Conservation (phyloP, 495 filamentous ascomycete genomes). For the Xylaria telfairii region DNA sequence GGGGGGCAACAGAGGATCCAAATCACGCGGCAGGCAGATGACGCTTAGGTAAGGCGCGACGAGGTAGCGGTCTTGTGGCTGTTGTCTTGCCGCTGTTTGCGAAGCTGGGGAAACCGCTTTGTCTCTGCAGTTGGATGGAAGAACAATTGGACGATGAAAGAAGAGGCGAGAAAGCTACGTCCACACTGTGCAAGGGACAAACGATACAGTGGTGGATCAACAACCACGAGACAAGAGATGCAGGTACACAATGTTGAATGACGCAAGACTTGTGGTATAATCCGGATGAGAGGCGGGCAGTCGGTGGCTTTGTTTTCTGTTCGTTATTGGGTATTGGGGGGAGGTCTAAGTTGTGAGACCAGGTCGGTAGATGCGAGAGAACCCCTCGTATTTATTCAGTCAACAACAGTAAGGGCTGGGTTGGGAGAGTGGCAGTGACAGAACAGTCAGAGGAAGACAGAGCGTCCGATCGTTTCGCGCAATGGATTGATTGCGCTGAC, state of each 20-base stretch:
- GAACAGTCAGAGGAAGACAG: constrained; percentile 23
- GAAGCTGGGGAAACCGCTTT: constrained; percentile 25
- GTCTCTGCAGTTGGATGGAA: neutral
- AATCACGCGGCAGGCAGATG: constrained; percentile 28
- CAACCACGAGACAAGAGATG: neutral
- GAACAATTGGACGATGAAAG: constrained; percentile 11
- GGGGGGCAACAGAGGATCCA: constrained; percentile 28
- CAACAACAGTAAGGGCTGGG: constrained; percentile 8
- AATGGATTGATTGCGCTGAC: constrained; percentile 28
- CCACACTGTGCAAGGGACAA: neutral
- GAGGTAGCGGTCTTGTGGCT: constrained; percentile 34
- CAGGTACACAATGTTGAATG: constrained; percentile 28
- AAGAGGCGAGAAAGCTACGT: constrained; percentile 6
- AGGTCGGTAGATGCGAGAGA: neutral
- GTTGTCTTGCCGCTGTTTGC: constrained; percentile 21
- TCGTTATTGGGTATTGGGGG: neutral
- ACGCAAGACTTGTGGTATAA: constrained; percentile 31
- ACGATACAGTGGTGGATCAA: neutral
- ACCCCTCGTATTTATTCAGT: constrained; percentile 4
- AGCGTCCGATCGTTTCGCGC: constrained; percentile 7
- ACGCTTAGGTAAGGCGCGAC: constrained; percentile 37
- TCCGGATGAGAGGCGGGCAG: constrained; percentile 20
- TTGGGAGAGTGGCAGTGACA: neutral
- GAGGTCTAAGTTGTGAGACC: constrained; percentile 8
- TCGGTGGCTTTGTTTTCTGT: constrained; percentile 35